phyloP scores from a whole-genome alignment of 768 basidiomycete species.

The Tulasnella sp. region DNA sequence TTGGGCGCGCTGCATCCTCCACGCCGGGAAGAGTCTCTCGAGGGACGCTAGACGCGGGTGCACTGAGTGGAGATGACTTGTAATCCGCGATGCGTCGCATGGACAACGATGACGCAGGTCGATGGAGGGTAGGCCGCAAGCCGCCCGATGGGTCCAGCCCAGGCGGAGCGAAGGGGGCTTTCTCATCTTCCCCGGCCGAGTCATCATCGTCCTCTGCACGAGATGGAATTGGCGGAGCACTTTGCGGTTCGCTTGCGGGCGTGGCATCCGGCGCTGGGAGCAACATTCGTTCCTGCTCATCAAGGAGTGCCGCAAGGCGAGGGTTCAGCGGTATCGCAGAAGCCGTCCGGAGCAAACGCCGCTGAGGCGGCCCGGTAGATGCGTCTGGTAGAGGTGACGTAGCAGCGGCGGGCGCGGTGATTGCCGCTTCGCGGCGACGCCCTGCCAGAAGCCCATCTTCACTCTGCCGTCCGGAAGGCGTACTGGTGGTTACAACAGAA shows the following conservation, averaged over 20 bases:
- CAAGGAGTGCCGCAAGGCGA: background rate
- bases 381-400: background rate
- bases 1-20: background rate
- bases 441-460: too few species aligned
- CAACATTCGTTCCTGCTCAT: background rate
- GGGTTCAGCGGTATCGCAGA: constrained; percentile 10
- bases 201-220: background rate
- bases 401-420: background rate
- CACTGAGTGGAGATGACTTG: background rate
- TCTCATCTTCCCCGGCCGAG: background rate
- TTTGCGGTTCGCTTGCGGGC: background rate
- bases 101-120: constrained; percentile 5
- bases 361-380: background rate
- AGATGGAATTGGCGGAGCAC: background rate
- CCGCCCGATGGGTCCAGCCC: background rate
- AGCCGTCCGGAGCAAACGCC: background rate
- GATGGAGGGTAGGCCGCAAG: background rate
- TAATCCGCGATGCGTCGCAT: background rate
- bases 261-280: background rate
- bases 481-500: too few species aligned
- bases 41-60: background rate
- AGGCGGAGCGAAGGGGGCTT: background rate
- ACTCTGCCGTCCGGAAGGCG: too few species aligned
- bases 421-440: too few species aligned
- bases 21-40: background rate